Conservation (phyloP, 495 filamentous ascomycete species). For the Podospora didyma region DNA sequence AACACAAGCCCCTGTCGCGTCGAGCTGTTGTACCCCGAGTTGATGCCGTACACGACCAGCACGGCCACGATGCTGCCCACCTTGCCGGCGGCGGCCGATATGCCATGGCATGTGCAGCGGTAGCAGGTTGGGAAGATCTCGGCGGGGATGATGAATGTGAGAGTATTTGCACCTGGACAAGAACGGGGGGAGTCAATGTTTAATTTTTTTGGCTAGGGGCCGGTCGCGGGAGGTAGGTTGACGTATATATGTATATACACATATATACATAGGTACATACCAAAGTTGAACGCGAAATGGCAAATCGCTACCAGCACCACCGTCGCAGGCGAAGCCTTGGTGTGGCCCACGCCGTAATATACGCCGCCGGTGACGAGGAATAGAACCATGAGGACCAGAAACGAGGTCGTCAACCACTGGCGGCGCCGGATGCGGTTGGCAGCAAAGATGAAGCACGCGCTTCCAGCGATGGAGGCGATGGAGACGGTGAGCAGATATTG, state of each 20-base stretch:
- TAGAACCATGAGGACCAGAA: constrained; percentile 64
- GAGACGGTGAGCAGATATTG: constrained; percentile 63
- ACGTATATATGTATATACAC: no score
- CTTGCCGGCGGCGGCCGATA: constrained; percentile 82
- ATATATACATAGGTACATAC: no score
- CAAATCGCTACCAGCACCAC: constrained; percentile 67
- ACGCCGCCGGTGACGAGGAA: constrained; percentile 74
- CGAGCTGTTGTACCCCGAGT: constrained; percentile 23
- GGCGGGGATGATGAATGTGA: constrained; percentile 87
- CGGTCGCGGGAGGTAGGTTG: no score
- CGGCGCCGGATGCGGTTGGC: constrained; percentile 63
- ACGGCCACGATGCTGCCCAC: constrained; percentile 66
- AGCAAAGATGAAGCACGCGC: constrained; percentile 27
- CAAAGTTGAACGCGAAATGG: constrained; percentile 86
- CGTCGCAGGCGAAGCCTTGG: constrained; percentile 39
- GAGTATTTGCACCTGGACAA: constrained; percentile 73
- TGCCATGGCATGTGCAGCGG: constrained; percentile 78
- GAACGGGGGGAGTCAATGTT: no score
- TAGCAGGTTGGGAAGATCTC: constrained; percentile 89
- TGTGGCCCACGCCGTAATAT: constrained; percentile 49
- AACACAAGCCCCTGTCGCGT: constrained; percentile 32
- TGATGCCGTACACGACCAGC: constrained; percentile 48
- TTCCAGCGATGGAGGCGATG: constrained; percentile 59
- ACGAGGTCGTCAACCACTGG: constrained; percentile 51
- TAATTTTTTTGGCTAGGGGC: no score